These are phyloP conservation scores for Annona squamosa DNA, from an alignment of 164 flowering plant genomes.

Conservation along the genomic window DNA sequence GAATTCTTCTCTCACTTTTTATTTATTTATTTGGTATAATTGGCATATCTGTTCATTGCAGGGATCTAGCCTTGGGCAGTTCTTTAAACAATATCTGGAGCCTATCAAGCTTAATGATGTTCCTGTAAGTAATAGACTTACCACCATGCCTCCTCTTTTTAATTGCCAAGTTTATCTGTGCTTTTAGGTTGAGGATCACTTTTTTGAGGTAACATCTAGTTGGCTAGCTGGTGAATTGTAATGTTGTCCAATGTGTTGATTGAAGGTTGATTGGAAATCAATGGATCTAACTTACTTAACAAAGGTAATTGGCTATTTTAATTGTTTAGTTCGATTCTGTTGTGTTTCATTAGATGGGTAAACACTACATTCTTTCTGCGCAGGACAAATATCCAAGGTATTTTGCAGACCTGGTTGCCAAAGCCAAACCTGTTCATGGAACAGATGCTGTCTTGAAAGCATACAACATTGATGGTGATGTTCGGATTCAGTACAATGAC, in stretches of 20 bases:
- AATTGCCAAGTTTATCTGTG: neutral
- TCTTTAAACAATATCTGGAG: conserved; percentile 81
- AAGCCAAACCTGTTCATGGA: conserved; percentile 67
- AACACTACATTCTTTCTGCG: conserved; percentile 7
- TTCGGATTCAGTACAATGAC: conserved; percentile 62
- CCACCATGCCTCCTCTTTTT: neutral
- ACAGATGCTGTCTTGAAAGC: conserved; percentile 64
- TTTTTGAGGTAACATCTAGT: neutral
- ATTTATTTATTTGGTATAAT: neutral
- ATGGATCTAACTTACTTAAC: conserved; percentile 80
- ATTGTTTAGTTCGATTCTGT: neutral
- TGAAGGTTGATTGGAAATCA: conserved; percentile 85
- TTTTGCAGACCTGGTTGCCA: conserved; percentile 60
- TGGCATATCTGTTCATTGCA: conserved; percentile 18
- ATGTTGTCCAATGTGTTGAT: conserved; percentile 2
- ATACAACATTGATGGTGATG: conserved; percentile 69
- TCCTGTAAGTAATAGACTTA: conserved; percentile 34
- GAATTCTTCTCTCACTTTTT: neutral
- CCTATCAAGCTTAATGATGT: conserved; percentile 89
- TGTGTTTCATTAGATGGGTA: neutral
- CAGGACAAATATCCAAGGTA: conserved; percentile 63
- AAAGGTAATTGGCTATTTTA: conserved; percentile 45
- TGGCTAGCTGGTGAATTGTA: conserved; percentile 1
- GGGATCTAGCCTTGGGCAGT: conserved; percentile 99
- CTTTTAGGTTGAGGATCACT: neutral